A percentile compares a stretch with the other conserved stretches of the same genome.
These are phyloP conservation scores for Vinca minor DNA, from an alignment of 257 asterid genomes.

Conservation along the genomic window DNA sequence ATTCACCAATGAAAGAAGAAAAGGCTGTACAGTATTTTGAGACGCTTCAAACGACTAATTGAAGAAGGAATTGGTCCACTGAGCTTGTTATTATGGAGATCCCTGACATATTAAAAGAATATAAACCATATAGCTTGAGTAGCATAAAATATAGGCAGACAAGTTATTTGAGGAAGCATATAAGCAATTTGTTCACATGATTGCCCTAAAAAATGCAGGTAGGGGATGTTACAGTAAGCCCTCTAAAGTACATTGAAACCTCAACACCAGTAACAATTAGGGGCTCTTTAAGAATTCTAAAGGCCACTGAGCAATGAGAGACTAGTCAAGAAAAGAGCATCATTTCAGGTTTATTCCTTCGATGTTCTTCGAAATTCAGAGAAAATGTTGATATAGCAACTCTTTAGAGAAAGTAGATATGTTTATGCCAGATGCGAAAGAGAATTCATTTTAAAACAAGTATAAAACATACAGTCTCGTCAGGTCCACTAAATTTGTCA, in stretches of 20 bases:
- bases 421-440: not conserved
- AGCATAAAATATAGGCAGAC: not conserved
- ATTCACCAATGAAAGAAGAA: conserved; percentile 6
- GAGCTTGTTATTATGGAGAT: conserved; percentile 89
- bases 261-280: not conserved
- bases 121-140: conserved; percentile 7
- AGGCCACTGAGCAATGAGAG: not conserved
- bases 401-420: not conserved
- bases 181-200: not conserved
- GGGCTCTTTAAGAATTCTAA: not conserved
- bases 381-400: not conserved
- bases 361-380: not conserved
- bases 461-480: conserved; percentile 64
- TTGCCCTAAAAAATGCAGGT: not conserved
- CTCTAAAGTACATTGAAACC: not conserved
- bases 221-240: not conserved
- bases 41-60: conserved; percentile 92
- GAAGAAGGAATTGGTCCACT: conserved; percentile 96
- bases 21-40: conserved; percentile 73
- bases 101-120: conserved; percentile 49
- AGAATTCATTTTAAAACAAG: not conserved
- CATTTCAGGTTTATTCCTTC: not conserved
- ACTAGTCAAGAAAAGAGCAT: not conserved
- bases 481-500: conserved; percentile 90
- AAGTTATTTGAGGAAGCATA: not conserved